A percentile compares a stretch with the other conserved stretches of the same genome.
Evolutionary conservation across 2,329 filamentous ascomycete species (phyloP).

Genomic region (Hypomyces rosellus): DNA sequence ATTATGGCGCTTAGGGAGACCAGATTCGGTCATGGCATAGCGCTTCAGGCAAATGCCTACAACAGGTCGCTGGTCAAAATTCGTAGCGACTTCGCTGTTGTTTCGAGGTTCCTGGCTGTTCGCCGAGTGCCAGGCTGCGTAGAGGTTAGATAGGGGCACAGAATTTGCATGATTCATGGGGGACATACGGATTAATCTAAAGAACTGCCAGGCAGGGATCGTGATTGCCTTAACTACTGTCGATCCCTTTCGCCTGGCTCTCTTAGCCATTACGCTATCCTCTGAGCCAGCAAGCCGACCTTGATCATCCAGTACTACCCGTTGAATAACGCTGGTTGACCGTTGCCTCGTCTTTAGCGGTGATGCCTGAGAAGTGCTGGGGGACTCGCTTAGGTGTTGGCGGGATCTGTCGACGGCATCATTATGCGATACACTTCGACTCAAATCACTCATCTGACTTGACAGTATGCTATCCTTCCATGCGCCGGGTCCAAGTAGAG

Average conservation of each 20-base stretch:
- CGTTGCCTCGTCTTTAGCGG: conserved; percentile 33
- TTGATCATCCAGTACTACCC: conserved; percentile 48
- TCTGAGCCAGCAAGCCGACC: conserved; percentile 39
- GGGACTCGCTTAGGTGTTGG: not conserved
- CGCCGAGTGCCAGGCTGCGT: conserved; percentile 73
- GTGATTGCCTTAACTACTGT: conserved; percentile 71
- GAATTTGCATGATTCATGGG: conserved; percentile 2
- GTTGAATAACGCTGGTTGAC: conserved; percentile 56
- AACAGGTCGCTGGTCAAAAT: conserved; percentile 79
- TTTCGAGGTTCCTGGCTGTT: conserved; percentile 46
- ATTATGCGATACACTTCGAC: not conserved
- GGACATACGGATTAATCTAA: conserved; percentile 77
- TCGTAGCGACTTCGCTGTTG: conserved; percentile 78
- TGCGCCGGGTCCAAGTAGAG: not conserved
- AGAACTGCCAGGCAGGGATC: conserved; percentile 97
- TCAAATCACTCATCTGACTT: conserved; percentile 3
- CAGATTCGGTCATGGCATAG: conserved; percentile 65
- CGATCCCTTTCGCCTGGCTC: conserved; percentile 39
- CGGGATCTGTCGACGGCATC: not conserved
- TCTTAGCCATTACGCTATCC: conserved; percentile 35
- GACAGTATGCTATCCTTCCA: not conserved
- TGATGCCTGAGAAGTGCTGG: not conserved
- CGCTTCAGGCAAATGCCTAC: conserved; percentile 90
- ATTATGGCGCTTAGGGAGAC: conserved; percentile 63
- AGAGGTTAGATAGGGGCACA: conserved; percentile 24